Percentiles rank a stretch among this genome's conserved stretches.
These are phyloP conservation scores for Colletotrichum higginsianum DNA, from an alignment of 2,329 filamentous ascomycete genomes.

Conservation along the genomic window DNA sequence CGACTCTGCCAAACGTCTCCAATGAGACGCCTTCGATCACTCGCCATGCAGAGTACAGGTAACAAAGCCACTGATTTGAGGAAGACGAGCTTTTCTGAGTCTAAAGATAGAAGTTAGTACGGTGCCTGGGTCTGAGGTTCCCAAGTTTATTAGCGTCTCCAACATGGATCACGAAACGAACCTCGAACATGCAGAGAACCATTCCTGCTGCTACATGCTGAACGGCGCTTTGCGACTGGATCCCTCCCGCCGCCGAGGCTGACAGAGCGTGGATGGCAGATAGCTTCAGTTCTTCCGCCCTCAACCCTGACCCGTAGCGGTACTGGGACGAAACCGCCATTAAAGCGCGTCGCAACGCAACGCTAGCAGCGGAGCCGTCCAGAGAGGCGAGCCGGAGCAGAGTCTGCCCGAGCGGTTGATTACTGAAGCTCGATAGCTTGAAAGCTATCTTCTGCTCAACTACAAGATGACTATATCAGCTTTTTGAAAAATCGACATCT, in stretches of 20 bases:
- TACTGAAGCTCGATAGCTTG: constrained; percentile 5
- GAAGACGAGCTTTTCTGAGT: constrained; percentile 45
- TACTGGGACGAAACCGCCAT: constrained; percentile 48
- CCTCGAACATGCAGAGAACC: constrained; percentile 50
- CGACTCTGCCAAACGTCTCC: not conserved
- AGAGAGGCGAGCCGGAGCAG: constrained; percentile 47
- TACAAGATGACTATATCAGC: not conserved
- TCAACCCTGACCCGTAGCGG: constrained; percentile 44
- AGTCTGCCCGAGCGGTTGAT: constrained; percentile 43
- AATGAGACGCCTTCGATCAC: constrained; percentile 35
- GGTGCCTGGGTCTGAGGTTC: not conserved
- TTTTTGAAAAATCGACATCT: no score
- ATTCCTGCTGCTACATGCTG: constrained; percentile 51
- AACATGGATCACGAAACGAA: constrained; percentile 14
- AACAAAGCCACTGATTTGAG: constrained; percentile 49
- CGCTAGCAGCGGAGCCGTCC: constrained; percentile 42
- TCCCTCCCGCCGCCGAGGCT: constrained; percentile 42
- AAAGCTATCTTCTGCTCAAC: not conserved
- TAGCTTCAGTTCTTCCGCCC: constrained; percentile 48
- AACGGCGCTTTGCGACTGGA: constrained; percentile 42
- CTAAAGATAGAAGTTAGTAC: constrained; percentile 29
- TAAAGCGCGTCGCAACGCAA: constrained; percentile 46
- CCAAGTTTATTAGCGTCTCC: not conserved
- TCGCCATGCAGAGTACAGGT: constrained; percentile 47
- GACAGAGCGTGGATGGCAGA: constrained; percentile 45